A percentile compares a stretch with the other conserved stretches of the same genome.
Evolutionary conservation across 179 eudicot species (phyloP).

Genomic region (Amaranthus tricolor): DNA sequence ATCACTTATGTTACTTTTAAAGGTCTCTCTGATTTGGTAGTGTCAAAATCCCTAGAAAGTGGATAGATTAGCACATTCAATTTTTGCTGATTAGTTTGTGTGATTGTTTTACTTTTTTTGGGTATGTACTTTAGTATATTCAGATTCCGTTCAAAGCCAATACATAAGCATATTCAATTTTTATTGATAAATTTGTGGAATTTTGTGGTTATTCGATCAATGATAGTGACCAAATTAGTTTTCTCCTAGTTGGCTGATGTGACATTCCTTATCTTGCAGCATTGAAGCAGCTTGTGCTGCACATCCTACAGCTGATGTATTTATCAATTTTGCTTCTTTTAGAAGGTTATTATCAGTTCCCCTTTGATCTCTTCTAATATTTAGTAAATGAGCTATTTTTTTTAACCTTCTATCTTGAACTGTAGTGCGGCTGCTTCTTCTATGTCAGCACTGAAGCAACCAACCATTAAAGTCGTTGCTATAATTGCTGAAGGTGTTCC

Average conservation of each 20-base stretch:
- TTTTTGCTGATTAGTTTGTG: not conserved
- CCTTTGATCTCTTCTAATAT: not conserved
- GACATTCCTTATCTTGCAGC: conserved; percentile 37
- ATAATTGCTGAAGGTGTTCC: conserved; percentile 99
- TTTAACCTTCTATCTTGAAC: conserved; percentile 8
- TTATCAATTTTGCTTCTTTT: conserved; percentile 94
- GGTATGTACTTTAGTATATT: too few relatives aligned
- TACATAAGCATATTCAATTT: not conserved
- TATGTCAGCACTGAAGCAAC: conserved; percentile 90
- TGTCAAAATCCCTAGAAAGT: not conserved
- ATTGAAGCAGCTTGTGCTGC: conserved; percentile 93
- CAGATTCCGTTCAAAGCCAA: too few relatives aligned
- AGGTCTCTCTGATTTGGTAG: not conserved
- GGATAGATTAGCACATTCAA: not conserved
- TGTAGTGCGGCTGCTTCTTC: conserved; percentile 99
- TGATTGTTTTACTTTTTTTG: not conserved
- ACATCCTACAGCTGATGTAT: conserved; percentile 98
- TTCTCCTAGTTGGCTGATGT: conserved; percentile 7
- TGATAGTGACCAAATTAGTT: conserved; percentile 1
- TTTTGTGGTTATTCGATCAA: not conserved
- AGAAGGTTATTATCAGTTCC: conserved; percentile 59
- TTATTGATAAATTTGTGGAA: not conserved
- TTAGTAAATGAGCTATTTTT: not conserved
- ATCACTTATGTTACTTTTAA: not conserved
- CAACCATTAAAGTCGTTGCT: conserved; percentile 94